Percentiles rank a stretch among this genome's conserved stretches.
Conservation (phyloP, 1,139 yeast species). For the Taphrina deformans region DNA sequence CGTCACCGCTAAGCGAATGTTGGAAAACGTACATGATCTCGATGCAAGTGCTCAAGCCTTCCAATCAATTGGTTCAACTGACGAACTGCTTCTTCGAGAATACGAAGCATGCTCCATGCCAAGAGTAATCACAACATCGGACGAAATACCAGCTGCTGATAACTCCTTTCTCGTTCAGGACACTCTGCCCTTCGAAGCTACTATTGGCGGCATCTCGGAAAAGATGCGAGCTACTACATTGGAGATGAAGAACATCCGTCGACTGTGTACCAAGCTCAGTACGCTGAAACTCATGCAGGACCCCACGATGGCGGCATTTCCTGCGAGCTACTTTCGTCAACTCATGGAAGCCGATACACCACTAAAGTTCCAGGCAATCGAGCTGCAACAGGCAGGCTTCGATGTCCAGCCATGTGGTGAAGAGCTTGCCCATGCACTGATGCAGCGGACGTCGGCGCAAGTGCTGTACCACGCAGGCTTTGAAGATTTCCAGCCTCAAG, state of each 20-base stretch:
- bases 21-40: conserved; percentile 3
- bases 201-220: conserved; percentile 38
- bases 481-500: conserved; percentile 76
- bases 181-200: conserved; percentile 2
- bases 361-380: conserved; percentile 44
- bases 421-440: conserved; percentile 45
- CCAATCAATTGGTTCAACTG: not conserved
- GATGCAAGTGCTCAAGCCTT: not conserved
- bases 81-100: conserved; percentile 18
- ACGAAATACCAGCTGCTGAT: not conserved
- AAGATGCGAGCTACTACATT: conserved; percentile 65
- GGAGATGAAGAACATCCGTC: conserved; percentile 83
- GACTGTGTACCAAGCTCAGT: conserved; percentile 83
- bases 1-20: conserved; percentile 1
- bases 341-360: conserved; percentile 24
- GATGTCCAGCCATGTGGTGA: conserved; percentile 31
- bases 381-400: conserved; percentile 58
- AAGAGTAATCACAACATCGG: not conserved
- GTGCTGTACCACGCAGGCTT: conserved; percentile 92
- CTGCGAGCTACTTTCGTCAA: conserved; percentile 16
- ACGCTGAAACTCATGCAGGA: conserved; percentile 90
- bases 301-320: conserved; percentile 28
- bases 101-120: conserved; percentile 12
- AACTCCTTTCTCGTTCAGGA: not conserved
- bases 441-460: conserved; percentile 71